Evolutionary conservation across 2,329 filamentous ascomycete species (phyloP).

Genomic region (Ophiobolus disseminans): DNA sequence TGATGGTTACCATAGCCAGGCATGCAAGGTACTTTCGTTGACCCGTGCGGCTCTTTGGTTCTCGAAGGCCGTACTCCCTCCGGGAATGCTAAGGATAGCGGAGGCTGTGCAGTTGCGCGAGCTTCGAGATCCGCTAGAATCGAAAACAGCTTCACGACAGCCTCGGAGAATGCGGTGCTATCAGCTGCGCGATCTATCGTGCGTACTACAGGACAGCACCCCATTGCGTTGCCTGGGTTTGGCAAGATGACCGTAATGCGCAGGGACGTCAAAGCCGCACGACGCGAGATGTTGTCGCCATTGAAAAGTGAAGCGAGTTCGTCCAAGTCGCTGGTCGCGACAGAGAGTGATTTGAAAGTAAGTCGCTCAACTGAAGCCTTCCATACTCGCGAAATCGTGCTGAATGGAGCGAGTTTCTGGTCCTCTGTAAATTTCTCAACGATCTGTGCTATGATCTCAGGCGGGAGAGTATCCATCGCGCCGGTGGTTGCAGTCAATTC

Average conservation of each 20-base stretch:
- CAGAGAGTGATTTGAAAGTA: slow-evolving; percentile 6
- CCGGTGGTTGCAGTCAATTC: background rate
- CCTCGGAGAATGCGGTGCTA: slow-evolving; percentile 4
- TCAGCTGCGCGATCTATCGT: slow-evolving; percentile 9
- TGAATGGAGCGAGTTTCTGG: slow-evolving; percentile 3
- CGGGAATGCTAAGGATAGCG: background rate
- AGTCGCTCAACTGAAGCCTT: slow-evolving; percentile 8
- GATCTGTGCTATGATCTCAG: background rate
- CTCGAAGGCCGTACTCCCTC: background rate
- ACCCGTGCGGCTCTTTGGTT: background rate
- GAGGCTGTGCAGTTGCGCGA: background rate
- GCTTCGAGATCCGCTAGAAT: slow-evolving; percentile 4
- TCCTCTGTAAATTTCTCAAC: background rate
- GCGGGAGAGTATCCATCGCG: background rate
- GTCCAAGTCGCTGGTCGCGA: slow-evolving; percentile 8
- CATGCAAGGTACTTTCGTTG: background rate
- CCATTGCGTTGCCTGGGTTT: background rate
- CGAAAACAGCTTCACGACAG: slow-evolving; percentile 7
- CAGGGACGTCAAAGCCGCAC: slow-evolving; percentile 1
- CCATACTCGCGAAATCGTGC: slow-evolving; percentile 8
- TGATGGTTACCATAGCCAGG: background rate
- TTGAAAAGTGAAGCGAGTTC: slow-evolving; percentile 7
- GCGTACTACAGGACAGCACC: slow-evolving; percentile 5
- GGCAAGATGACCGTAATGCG: slow-evolving; percentile 5
- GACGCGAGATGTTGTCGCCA: slow-evolving; percentile 8